Percentiles rank a stretch among this genome's conserved stretches.
These are phyloP conservation scores for Euphrasia confusa DNA, from an alignment of 257 asterid genomes.

Conservation along the genomic window DNA sequence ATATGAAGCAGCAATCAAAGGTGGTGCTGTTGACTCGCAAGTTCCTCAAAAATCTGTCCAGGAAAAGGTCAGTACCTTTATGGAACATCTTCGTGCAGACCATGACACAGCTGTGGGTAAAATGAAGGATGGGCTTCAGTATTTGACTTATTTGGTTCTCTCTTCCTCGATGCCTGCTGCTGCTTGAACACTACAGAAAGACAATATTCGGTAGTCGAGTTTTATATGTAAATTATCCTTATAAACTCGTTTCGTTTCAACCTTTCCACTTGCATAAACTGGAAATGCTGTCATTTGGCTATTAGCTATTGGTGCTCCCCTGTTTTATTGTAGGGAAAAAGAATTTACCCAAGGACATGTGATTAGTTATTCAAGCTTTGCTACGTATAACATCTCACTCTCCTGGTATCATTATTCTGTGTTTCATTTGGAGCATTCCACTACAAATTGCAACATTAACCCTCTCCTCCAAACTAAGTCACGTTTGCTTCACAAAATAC, in stretches of 20 bases:
- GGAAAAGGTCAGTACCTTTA: conserved; percentile 53
- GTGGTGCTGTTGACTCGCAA: conserved; percentile 41
- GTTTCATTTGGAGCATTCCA: too few relatives aligned
- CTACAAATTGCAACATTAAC: too few relatives aligned
- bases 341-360: conserved; percentile 1
- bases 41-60: conserved; percentile 54
- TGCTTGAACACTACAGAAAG: not conserved
- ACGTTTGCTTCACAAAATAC: too few relatives aligned
- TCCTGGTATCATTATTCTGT: too few relatives aligned
- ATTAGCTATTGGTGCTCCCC: conserved; percentile 29
- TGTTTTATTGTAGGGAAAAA: conserved; percentile 44
- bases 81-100: conserved; percentile 60
- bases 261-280: not conserved
- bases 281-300: not conserved
- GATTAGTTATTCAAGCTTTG: not conserved
- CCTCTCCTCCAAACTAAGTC: too few relatives aligned
- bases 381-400: not conserved
- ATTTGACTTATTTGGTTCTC: conserved; percentile 57
- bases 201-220: not conserved
- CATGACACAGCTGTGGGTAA: conserved; percentile 63
- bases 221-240: conserved; percentile 42
- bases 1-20: conserved; percentile 59
- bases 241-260: conserved; percentile 12
- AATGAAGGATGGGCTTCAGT: conserved; percentile 82
- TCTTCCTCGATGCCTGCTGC: conserved; percentile 72